These are phyloP conservation scores for Dryas drummondii DNA, from an alignment of 306 rosid species.

Conservation along the genomic window DNA sequence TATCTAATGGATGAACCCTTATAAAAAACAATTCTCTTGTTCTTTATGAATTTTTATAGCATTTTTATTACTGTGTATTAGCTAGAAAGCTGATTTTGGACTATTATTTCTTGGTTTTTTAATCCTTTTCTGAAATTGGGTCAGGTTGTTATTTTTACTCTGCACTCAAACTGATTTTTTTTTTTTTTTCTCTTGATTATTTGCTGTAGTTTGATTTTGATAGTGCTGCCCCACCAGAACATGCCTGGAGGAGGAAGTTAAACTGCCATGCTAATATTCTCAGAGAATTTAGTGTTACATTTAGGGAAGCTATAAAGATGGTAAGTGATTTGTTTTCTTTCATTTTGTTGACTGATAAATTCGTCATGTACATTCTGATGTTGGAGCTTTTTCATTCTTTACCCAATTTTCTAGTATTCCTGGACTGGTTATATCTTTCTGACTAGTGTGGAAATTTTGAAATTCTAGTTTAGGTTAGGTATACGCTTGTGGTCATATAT, in stretches of 20 bases:
- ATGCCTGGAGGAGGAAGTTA: slow-evolving; percentile 97
- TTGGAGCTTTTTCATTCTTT: slow-evolving; percentile 1
- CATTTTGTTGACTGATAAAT: background rate
- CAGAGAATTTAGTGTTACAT: slow-evolving; percentile 88
- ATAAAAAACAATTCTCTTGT: background rate
- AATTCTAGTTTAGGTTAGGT: slow-evolving; percentile 75
- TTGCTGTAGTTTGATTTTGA: slow-evolving; percentile 78
- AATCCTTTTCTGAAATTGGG: background rate
- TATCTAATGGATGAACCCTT: background rate
- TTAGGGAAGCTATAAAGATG: slow-evolving; percentile 92
- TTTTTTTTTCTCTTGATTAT: slow-evolving; percentile 6
- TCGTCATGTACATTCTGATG: slow-evolving; percentile 3
- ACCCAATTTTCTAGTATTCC: background rate
- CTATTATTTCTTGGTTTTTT: background rate
- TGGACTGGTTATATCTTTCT: background rate
- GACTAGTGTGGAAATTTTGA: slow-evolving; percentile 18
- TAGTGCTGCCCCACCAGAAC: slow-evolving; percentile 94
- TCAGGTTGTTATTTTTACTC: background rate
- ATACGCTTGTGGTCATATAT: slow-evolving; percentile 96
- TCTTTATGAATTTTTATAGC: background rate
- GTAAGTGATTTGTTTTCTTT: slow-evolving; percentile 45
- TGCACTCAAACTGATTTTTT: slow-evolving; percentile 9
- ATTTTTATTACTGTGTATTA: background rate
- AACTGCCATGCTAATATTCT: slow-evolving; percentile 91
- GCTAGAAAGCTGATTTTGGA: background rate